These are phyloP conservation scores for Anthostomella pinea DNA, from an alignment of 2,329 filamentous ascomycete genomes.

Conservation along the genomic window DNA sequence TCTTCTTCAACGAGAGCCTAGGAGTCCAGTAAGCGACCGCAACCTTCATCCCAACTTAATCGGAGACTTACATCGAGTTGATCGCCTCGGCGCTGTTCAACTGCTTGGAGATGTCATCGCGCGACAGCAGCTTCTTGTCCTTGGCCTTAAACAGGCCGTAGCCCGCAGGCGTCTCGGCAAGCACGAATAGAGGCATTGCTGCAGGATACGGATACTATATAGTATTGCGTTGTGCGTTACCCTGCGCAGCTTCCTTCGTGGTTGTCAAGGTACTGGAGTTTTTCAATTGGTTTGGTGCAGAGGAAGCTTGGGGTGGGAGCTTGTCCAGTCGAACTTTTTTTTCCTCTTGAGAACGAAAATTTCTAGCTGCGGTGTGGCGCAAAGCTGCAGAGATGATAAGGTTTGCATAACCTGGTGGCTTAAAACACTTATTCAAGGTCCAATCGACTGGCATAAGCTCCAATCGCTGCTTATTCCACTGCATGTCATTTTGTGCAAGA, in stretches of 20 bases:
- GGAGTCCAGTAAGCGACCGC: no score
- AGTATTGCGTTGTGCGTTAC: conserved; percentile 5
- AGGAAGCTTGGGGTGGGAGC: conserved; percentile 14
- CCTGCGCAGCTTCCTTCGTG: conserved; percentile 29
- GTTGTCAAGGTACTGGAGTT: no score
- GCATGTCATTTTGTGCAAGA: no score
- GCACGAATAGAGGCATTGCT: conserved; percentile 85
- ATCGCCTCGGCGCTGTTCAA: conserved; percentile 79
- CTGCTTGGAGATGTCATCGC: conserved; percentile 73
- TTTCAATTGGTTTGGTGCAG: no score
- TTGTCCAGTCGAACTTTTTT: conserved; percentile 14
- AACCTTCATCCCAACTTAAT: no score
- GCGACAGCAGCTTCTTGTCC: conserved; percentile 96
- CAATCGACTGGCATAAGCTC: no score
- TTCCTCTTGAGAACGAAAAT: conserved; percentile 19
- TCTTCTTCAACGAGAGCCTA: conserved; percentile 93
- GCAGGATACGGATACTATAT: conserved; percentile 17
- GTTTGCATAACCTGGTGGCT: no score
- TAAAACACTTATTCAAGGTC: no score
- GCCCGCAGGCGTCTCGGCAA: conserved; percentile 86
- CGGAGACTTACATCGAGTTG: conserved; percentile 70
- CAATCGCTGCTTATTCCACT: no score
- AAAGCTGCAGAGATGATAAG: no score
- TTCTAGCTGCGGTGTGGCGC: conserved; percentile 14
- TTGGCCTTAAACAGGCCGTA: conserved; percentile 98